These are phyloP conservation scores for Boletus vermiculosoides DNA, from an alignment of 768 basidiomycete genomes.

Conservation along the genomic window DNA sequence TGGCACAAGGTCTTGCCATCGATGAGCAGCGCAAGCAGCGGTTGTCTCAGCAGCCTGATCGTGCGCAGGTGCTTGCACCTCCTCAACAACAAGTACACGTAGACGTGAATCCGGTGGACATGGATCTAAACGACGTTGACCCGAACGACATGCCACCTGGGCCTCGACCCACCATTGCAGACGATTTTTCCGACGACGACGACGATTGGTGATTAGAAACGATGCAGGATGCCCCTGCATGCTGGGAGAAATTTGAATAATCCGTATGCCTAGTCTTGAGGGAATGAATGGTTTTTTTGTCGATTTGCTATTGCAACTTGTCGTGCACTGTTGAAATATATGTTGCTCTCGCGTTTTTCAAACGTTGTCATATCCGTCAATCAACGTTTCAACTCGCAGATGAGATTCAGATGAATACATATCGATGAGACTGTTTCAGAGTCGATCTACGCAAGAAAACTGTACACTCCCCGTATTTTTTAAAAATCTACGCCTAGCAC, in stretches of 20 bases:
- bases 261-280: no score
- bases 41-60: slow-evolving; percentile 5
- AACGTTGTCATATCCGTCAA: not conserved
- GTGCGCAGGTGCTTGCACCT: slow-evolving; percentile 14
- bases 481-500: slow-evolving; percentile 6
- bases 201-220: slow-evolving; percentile 26
- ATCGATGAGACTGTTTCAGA: not conserved
- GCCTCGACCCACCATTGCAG: slow-evolving; percentile 4
- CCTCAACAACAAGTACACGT: not conserved
- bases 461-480: slow-evolving; percentile 14
- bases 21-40: slow-evolving; percentile 42
- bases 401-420: no score
- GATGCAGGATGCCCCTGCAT: not conserved
- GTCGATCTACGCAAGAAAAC: not conserved
- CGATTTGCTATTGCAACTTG: not conserved
- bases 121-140: slow-evolving; percentile 15
- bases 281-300: not conserved
- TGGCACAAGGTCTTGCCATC: slow-evolving; percentile 45
- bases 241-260: not conserved
- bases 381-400: no score
- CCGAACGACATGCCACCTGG: slow-evolving; percentile 12
- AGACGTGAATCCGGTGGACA: no score
- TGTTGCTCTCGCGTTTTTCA: not conserved
- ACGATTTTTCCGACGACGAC: slow-evolving; percentile 32
- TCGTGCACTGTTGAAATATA: not conserved